A percentile compares a stretch with the other conserved stretches of the same genome.
Evolutionary conservation across 768 basidiomycete genomes (phyloP).

Genomic region (Amanita brunnescens): DNA sequence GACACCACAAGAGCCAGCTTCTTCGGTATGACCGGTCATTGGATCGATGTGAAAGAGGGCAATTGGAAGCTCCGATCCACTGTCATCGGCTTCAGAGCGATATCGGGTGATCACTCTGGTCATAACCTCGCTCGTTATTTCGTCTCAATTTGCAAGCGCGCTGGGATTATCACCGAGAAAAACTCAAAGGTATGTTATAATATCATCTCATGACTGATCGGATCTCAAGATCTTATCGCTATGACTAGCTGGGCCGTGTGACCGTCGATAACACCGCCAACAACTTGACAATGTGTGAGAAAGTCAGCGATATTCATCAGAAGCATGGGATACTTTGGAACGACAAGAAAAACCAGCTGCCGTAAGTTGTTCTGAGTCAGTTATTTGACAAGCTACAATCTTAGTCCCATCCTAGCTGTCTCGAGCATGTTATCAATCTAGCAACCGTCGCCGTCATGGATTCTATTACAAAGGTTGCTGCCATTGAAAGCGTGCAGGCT

Average conservation of each 20-base stretch:
- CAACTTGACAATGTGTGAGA: constrained; percentile 14
- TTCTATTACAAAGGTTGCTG: constrained; percentile 20
- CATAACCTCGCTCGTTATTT: constrained; percentile 20
- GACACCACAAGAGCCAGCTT: constrained; percentile 13
- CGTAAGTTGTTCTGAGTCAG: constrained; percentile 11
- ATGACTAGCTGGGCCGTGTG: constrained; percentile 14
- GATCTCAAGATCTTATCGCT: constrained; percentile 1
- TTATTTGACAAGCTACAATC: not conserved
- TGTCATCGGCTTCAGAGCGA: constrained; percentile 16
- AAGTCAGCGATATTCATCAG: constrained; percentile 12
- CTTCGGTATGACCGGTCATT: constrained; percentile 12
- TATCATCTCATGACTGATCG: not conserved
- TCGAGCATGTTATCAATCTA: constrained; percentile 23
- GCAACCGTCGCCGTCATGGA: constrained; percentile 20
- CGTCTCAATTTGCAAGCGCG: constrained; percentile 15
- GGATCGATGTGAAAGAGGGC: constrained; percentile 14
- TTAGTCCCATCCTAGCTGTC: constrained; percentile 14
- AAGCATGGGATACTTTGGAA: constrained; percentile 9
- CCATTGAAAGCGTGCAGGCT: constrained; percentile 17
- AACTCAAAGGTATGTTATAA: constrained; percentile 16
- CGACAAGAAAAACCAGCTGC: constrained; percentile 13
- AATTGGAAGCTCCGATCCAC: constrained; percentile 16
- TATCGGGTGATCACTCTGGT: constrained; percentile 18
- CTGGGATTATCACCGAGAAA: constrained; percentile 14
- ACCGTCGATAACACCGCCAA: constrained; percentile 19